Base-by-base conservation (phyloP, 768 basidiomycete genomes). In the Lactifluus hygrophoroides region DNA sequence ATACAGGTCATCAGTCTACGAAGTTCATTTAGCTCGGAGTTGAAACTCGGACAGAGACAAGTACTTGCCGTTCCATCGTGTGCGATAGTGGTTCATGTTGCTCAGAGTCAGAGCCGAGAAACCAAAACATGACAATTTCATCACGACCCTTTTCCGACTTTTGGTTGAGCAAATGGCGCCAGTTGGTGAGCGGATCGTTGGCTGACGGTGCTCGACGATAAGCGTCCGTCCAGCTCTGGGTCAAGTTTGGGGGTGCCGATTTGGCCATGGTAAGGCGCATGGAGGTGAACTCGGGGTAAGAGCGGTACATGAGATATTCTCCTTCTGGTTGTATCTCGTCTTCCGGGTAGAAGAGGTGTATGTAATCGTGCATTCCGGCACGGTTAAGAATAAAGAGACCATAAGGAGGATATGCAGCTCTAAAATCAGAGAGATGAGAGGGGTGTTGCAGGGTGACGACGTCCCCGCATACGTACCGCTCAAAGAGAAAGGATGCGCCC, bases 401-500 rank as follows among this genome's bases (percentile, higher is more conserved):
- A 65, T 92, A 91, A 17, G 84, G 85, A 3, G 90, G 90, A 69
- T 90, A 90, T 28, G 80, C 76, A 56, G 84, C 78, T 66, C 89
- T 91, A 64, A 32, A 42, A 45, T 21, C 6, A 16, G 28, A 61
- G 40, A 43, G n/a, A 60, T 64, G 34, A 51, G 62, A 48, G 49
- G 28, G 32, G 14, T 19, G 14, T 27, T 14, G 51, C 16, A 16
- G 51, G 38, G 60, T 54, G 55, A 34, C 28, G 32, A 25, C n/a
- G n/a, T n/a, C n/a, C 27, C 53, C 37, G 28, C 46, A 37, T 32
- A 75, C 81, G 64, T 64, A 90, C 89, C 89, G 77, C 74, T 92
- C 89, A 66, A 87, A 90, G 64, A 93, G 75, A 72, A 93, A 92
- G 83, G 92, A 89, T 72, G 81, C 86, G n/a, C 90, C 90, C 69